Percentiles rank a stretch among this genome's conserved stretches.
Evolutionary conservation across 2,329 filamentous ascomycete genomes (phyloP).

Genomic region (Gaeumannomyces tritici): DNA sequence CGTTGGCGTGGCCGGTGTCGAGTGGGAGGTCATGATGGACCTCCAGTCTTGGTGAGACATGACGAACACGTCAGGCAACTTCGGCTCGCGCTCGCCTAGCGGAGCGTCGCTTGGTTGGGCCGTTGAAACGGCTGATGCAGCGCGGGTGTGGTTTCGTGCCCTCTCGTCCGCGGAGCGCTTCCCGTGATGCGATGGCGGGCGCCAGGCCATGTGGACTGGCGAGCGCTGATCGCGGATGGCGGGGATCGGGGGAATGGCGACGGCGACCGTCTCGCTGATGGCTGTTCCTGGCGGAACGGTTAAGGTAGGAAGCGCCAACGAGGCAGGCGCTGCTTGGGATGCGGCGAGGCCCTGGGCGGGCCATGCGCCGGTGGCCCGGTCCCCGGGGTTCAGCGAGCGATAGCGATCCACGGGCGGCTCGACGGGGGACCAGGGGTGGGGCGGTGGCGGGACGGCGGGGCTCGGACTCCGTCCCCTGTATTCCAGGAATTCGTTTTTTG

Average conservation of each 20-base stretch:
- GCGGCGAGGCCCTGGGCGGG: background rate
- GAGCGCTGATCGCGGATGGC: background rate
- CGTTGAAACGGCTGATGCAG: background rate
- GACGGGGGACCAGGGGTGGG: background rate
- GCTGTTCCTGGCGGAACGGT: background rate
- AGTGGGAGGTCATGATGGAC: background rate
- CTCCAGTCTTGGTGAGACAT: background rate
- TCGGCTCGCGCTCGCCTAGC: no score
- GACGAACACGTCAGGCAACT: background rate
- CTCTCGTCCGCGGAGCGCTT: background rate
- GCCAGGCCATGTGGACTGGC: constrained; percentile 3
- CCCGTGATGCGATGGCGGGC: constrained; percentile 1
- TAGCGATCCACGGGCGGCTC: background rate
- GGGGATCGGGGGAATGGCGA: background rate
- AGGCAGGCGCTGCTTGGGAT: background rate
- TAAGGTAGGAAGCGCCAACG: background rate
- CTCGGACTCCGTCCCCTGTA: background rate
- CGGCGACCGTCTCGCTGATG: background rate
- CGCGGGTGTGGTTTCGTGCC: background rate
- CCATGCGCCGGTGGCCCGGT: background rate
- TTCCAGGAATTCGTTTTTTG: background rate
- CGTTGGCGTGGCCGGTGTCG: background rate
- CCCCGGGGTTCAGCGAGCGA: background rate
- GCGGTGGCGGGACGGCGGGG: no score
- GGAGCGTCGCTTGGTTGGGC: background rate